Evolutionary conservation across 1,284 basidiomycete genomes (phyloP).

Genomic region (Ceratobasidium sp.): DNA sequence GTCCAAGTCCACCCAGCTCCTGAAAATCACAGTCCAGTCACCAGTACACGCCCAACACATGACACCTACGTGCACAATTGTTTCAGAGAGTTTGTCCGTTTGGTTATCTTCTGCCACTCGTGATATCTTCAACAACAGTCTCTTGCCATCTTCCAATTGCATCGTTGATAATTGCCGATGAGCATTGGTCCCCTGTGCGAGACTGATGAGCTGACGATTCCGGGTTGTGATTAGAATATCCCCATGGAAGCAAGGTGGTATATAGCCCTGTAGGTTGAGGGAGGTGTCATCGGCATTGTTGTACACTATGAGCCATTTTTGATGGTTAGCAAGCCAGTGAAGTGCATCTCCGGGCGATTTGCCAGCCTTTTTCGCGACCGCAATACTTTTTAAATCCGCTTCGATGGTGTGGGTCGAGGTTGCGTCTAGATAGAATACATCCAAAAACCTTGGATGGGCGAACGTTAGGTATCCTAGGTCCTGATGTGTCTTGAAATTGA

Average conservation of each 20-base stretch:
- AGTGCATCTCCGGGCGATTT: neutral
- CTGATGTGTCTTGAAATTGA: neutral
- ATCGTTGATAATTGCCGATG: neutral
- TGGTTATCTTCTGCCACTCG: neutral
- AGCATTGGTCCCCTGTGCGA: neutral
- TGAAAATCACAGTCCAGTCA: neutral
- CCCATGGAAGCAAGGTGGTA: slow-evolving; percentile 28
- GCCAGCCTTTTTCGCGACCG: neutral
- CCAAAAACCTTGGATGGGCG: neutral
- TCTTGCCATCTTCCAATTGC: neutral
- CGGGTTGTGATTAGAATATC: slow-evolving; percentile 28
- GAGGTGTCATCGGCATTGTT: slow-evolving; percentile 10
- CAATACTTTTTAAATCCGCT: neutral
- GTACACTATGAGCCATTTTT: slow-evolving; percentile 14
- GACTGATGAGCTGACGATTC: neutral
- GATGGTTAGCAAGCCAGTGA: slow-evolving; percentile 9
- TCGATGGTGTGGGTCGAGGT: neutral
- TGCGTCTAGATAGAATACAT: slow-evolving; percentile 26
- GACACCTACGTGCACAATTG: neutral
- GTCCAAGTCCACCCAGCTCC: slow-evolving; percentile 8
- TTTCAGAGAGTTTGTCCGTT: neutral
- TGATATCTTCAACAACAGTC: neutral
- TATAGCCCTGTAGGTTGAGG: neutral
- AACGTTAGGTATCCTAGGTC: neutral
- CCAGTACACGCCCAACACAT: neutral